phyloP scores from a whole-genome alignment of 2,329 filamentous ascomycete genomes.

The Anisogramma anomala region DNA sequence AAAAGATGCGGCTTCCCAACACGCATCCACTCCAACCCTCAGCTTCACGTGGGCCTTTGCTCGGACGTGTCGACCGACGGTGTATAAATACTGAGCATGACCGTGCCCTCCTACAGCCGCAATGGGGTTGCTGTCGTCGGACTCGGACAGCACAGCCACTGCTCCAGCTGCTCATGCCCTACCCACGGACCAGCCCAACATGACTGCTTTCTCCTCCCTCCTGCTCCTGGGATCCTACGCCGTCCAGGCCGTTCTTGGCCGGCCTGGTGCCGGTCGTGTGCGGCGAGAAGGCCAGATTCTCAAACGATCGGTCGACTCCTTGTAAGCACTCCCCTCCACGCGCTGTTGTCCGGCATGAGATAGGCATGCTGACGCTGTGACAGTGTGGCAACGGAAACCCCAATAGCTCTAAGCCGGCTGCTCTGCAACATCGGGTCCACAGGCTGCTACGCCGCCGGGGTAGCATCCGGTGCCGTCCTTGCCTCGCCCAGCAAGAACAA shows the following conservation, averaged over 20 bases:
- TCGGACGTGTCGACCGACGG: too few species aligned
- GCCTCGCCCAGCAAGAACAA: constrained; percentile 42
- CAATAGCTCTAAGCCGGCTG: constrained; percentile 39
- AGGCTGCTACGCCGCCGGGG: constrained; percentile 38
- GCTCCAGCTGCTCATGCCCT: too few species aligned
- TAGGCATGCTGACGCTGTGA: background rate
- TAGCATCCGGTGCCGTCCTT: constrained; percentile 40
- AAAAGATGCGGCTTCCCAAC: too few species aligned
- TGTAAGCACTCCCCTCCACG: constrained; percentile 17
- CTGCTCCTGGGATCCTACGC: constrained; percentile 40
- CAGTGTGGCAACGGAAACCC: constrained; percentile 35
- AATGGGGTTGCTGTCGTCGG: too few species aligned
- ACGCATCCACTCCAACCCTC: too few species aligned
- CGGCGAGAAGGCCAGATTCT: constrained; percentile 26
- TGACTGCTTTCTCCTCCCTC: constrained; percentile 29
- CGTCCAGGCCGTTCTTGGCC: constrained; percentile 39
- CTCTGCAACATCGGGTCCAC: constrained; percentile 48
- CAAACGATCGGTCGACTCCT: constrained; percentile 40
- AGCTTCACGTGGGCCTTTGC: too few species aligned
- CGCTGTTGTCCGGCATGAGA: background rate
- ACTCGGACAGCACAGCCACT: too few species aligned
- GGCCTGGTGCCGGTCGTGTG: constrained; percentile 26
- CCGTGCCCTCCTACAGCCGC: too few species aligned
- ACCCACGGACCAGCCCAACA: constrained; percentile 10
- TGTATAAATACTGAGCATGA: background rate